These are phyloP conservation scores for Volutella citrinella DNA, from an alignment of 2,329 filamentous ascomycete species.

Conservation along the genomic window DNA sequence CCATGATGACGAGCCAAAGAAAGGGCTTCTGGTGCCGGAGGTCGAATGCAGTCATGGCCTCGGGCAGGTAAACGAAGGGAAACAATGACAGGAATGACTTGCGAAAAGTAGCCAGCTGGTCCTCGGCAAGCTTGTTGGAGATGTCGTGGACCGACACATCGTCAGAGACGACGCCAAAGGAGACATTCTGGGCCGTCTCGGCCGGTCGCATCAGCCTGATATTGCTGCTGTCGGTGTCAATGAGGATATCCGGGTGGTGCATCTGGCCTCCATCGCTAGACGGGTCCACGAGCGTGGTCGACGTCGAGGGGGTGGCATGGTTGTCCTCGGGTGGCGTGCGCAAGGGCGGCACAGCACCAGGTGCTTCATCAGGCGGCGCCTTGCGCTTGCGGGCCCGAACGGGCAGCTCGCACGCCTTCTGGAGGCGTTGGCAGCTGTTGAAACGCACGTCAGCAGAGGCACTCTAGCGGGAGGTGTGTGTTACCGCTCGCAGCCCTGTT, in stretches of 20 bases:
- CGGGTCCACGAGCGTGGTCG: slow-evolving; percentile 1
- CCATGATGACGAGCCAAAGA: slow-evolving; percentile 37
- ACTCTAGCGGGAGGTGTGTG: background rate
- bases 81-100: slow-evolving; percentile 15
- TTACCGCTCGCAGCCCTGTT: slow-evolving; percentile 33
- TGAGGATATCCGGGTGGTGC: slow-evolving; percentile 8
- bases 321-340: background rate
- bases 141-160: slow-evolving; percentile 10
- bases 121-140: slow-evolving; percentile 5
- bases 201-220: slow-evolving; percentile 10
- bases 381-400: slow-evolving; percentile 28
- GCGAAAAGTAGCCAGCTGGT: slow-evolving; percentile 12
- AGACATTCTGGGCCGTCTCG: background rate
- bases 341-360: no score
- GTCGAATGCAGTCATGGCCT: slow-evolving; percentile 13
- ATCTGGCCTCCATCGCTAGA: background rate
- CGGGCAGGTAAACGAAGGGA: slow-evolving; percentile 25
- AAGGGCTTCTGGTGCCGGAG: slow-evolving; percentile 33
- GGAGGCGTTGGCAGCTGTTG: slow-evolving; percentile 35
- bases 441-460: background rate
- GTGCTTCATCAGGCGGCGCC: no score
- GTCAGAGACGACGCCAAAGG: background rate
- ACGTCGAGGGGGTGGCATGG: background rate
- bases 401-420: slow-evolving; percentile 38
- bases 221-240: slow-evolving; percentile 5